Conservation (phyloP, 805 yeast genomes). For the Pichia nanzhaoensis region DNA sequence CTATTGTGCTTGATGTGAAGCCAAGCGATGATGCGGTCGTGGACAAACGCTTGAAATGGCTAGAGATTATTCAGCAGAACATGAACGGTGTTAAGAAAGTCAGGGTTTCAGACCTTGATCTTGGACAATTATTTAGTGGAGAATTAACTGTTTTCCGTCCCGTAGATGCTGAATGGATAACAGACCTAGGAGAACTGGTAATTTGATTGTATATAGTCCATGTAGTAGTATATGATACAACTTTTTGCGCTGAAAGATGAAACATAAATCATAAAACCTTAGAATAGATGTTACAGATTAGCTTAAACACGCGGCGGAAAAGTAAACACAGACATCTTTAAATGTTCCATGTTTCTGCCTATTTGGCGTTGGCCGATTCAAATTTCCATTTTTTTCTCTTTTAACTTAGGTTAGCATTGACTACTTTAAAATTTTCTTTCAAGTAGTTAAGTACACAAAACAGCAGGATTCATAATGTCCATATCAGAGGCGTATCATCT, state of each 20-base stretch:
- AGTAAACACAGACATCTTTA: too few species aligned
- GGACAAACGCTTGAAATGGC: conserved; percentile 16
- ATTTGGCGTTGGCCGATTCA: too few species aligned
- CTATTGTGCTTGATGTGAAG: conserved; percentile 31
- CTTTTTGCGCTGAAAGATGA: too few species aligned
- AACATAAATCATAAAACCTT: too few species aligned
- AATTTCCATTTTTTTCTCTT: too few species aligned
- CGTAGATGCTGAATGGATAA: conserved; percentile 40
- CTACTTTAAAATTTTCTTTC: too few species aligned
- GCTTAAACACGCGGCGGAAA: too few species aligned
- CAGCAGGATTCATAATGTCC: neutral
- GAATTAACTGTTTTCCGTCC: conserved; percentile 42
- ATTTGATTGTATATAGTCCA: neutral
- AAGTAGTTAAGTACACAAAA: neutral
- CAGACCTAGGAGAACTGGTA: conserved; percentile 13
- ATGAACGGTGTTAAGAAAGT: conserved; percentile 39
- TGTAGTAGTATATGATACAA: too few species aligned
- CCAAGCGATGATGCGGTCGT: conserved; percentile 24
- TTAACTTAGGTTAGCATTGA: too few species aligned
- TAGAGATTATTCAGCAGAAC: conserved; percentile 44
- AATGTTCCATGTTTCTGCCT: too few species aligned
- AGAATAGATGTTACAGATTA: too few species aligned
- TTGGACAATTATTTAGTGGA: conserved; percentile 37
- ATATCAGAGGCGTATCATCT: conserved; percentile 30
- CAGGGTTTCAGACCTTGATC: conserved; percentile 31